Evolutionary conservation across 129 eudicot species (phyloP).

Genomic region (Cynara cardunculus): DNA sequence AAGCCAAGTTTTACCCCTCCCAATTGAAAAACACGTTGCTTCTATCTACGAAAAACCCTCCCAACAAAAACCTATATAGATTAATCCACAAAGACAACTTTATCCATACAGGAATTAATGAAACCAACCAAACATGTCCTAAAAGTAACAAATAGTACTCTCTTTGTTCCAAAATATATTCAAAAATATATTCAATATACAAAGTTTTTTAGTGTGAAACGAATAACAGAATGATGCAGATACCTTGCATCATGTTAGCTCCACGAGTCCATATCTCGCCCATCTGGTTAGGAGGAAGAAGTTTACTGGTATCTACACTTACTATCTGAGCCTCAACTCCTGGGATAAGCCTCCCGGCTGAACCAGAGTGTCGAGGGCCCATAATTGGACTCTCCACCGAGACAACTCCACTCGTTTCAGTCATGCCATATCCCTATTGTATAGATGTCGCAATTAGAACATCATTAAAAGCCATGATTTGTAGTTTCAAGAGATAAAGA

Average conservation of each 20-base stretch:
- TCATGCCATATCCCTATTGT: conserved; percentile 92
- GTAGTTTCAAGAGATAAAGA: background rate
- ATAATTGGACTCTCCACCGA: conserved; percentile 54
- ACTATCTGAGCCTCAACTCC: conserved; percentile 81
- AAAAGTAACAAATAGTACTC: background rate
- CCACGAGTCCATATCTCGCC: conserved; percentile 96
- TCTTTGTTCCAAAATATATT: background rate
- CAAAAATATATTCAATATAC: background rate
- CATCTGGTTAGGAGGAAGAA: conserved; percentile 70
- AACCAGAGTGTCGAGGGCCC: conserved; percentile 77
- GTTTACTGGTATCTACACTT: conserved; percentile 60
- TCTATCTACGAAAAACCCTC: no score
- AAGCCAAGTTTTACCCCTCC: no score
- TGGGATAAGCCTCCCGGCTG: conserved; percentile 65
- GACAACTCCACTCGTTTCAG: conserved; percentile 75
- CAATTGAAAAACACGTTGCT: no score
- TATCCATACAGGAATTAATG: no score
- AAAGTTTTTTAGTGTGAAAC: background rate
- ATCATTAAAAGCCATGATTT: background rate
- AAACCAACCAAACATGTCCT: no score
- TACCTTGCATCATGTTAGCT: conserved; percentile 85
- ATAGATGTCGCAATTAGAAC: conserved; percentile 13
- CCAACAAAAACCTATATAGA: no score
- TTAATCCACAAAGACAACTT: no score
- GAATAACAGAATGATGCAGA: background rate